phyloP scores from a whole-genome alignment of 2,329 filamentous ascomycete species.

The Fusarium paranaense region DNA sequence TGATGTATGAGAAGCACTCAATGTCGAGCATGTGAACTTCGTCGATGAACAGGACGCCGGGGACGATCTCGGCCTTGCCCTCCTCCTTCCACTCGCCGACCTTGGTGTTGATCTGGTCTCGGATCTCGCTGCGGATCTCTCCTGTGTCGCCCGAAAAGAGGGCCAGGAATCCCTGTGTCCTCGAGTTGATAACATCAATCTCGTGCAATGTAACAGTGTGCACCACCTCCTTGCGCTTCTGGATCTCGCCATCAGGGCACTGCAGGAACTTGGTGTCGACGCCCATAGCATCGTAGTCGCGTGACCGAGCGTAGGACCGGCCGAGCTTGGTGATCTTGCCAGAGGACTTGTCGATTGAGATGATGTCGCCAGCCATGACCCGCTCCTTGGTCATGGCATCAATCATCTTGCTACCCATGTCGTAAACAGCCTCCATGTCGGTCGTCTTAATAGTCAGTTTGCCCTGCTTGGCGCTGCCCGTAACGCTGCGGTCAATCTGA shows the following conservation, averaged over 20 bases:
- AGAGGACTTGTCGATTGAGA: slow-evolving; percentile 98
- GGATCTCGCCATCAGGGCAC: slow-evolving; percentile 96
- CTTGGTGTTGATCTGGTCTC: slow-evolving; percentile 99
- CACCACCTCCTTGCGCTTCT: slow-evolving; percentile 96
- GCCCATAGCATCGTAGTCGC: slow-evolving; percentile 99
- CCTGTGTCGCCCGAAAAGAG: slow-evolving; percentile 98
- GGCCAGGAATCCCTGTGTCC: slow-evolving; percentile 97
- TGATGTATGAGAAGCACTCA: slow-evolving; percentile 98
- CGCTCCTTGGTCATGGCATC: slow-evolving; percentile 99
- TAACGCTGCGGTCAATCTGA: slow-evolving; percentile 96
- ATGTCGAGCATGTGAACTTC: slow-evolving; percentile 99
- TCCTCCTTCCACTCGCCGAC: slow-evolving; percentile 99
- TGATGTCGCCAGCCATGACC: slow-evolving; percentile 97
- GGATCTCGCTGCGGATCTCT: slow-evolving; percentile 96
- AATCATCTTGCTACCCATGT: slow-evolving; percentile 99
- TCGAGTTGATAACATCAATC: slow-evolving; percentile 99
- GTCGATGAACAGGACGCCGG: slow-evolving; percentile 96
- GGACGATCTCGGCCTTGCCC: slow-evolving; percentile 97
- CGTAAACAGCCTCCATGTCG: slow-evolving; percentile 99
- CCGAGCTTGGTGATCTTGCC: slow-evolving; percentile 98
- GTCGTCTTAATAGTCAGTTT: slow-evolving; percentile 99
- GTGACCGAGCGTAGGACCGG: slow-evolving; percentile 91
- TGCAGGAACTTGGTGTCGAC: slow-evolving; percentile 98
- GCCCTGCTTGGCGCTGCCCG: slow-evolving; percentile 96
- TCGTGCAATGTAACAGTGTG: slow-evolving; percentile 98